Base-by-base conservation (phyloP, 176 grass and related monocot genomes). In the Oryza meyeriana region DNA sequence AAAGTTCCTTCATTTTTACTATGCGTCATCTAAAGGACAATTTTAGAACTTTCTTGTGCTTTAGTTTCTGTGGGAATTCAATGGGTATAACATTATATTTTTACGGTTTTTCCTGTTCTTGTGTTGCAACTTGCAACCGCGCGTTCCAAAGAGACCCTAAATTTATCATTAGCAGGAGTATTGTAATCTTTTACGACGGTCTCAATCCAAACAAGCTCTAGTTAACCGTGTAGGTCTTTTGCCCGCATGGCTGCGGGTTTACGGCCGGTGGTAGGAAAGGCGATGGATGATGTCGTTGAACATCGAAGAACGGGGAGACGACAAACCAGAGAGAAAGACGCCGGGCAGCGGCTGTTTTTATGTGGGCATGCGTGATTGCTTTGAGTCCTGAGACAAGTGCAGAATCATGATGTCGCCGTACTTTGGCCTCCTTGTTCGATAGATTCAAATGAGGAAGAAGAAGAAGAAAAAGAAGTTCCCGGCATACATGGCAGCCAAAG, bases 401-500 rank as follows among this genome's bases (percentile, higher is more conserved):
- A 79, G n/a, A 79, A 90, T 90, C 79, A 90, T 90, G 83, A 38
- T 90, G 83, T 86, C 83, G 78, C 88, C 79, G 88, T 90, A 90
- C 88, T 90, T 86, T 55, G 42, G 69, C 63, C 1, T 5, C 26
- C 10, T 27, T 20, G 20, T 59, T 59, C 22, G 65, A n/a, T 81
- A 2, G 63, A 69, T 81, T 81, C 83, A 68, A 86, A 82, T 40
- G 9, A 59, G 55, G 22, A 59, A 25, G 27, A 41, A 28, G 6
- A 48, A 45, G n/a, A 58, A n/a, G 8, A 66, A 39, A 1, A 40
- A 24, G 41, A 14, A 5, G 77, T 14, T 64, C 32, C 40, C 77
- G 41, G 77, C 76, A 78, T 83, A 69, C 69, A 31, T 50, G 83
- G 31, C 72, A 10, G 65, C 64, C 41, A 81, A 85, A 81, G 87